Percentiles rank a stretch among this genome's conserved stretches.
phyloP scores from a whole-genome alignment of 768 basidiomycete species.

The Leccinellum rugosiceps region DNA sequence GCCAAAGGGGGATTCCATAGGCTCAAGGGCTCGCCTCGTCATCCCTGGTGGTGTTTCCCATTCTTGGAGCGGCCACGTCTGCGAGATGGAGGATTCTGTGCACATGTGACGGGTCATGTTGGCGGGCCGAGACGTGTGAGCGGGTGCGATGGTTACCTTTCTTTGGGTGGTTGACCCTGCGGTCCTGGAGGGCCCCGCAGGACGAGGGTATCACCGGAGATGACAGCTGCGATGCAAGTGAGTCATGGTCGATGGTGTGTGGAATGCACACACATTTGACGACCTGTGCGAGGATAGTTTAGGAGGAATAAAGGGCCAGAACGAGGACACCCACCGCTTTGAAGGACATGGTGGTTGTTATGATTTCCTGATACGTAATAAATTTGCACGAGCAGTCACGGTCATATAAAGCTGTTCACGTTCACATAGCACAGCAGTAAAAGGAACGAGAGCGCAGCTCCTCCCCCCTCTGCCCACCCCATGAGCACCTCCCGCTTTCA shows the following conservation, averaged over 20 bases:
- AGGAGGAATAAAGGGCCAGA: neutral
- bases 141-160: conserved; percentile 52
- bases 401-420: too few relatives aligned
- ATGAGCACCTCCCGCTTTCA: conserved; percentile 32
- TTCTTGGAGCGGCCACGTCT: conserved; percentile 78
- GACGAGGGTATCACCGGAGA: conserved; percentile 88
- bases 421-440: conserved; percentile 5
- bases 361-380: neutral
- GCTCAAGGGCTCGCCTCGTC: conserved; percentile 67
- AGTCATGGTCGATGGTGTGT: conserved; percentile 16
- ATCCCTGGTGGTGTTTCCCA: conserved; percentile 78
- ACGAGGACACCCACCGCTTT: conserved; percentile 58
- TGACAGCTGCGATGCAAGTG: conserved; percentile 56
- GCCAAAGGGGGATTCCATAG: neutral
- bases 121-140: neutral
- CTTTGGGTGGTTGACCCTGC: conserved; percentile 87
- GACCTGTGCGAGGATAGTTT: conserved; percentile 34
- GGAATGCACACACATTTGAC: conserved; percentile 51
- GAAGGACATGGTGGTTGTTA: conserved; percentile 53
- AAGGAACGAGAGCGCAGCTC: conserved; percentile 7
- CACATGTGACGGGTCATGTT: neutral
- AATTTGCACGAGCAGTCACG: neutral
- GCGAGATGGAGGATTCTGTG: conserved; percentile 84
- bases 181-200: conserved; percentile 73
- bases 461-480: conserved; percentile 7